Evolutionary conservation across 2,329 filamentous ascomycete genomes (phyloP), one percentile per base, ranked within the genome.

Genomic region (Drechslera avenae): DNA sequence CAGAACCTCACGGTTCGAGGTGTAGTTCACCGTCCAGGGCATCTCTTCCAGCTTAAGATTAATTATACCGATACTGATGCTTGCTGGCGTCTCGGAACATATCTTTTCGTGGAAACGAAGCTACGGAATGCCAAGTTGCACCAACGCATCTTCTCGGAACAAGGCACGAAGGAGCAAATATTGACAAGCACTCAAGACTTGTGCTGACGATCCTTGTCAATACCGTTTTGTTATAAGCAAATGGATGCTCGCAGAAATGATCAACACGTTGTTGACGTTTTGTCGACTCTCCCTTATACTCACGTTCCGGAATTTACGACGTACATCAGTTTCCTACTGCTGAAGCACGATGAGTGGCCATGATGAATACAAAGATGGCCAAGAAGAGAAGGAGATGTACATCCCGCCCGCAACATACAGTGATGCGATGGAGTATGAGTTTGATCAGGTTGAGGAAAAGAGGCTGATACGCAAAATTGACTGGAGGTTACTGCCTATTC

Each of bases 401-500:
- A 46, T 47, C 16, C 31, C 48, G 2, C 33, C 49, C n/a, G 14
- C 28, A 2, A 21, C 39, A 7, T 30, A 32, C 31, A 44, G 34
- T 35, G 32, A 30, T 23, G 41, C 19, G 5, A 19, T 33, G 4
- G 54, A 57, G 4, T 59, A 57, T 34, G 50, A 48, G 9, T 50
- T 46, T 23, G 57, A 58, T 23, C 51, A 54, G 10, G 46, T 62
- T 17, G 56, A 62, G 6, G 57, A 63, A 40, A 64, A 60, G 48
- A 54, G 50, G 18, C 18, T 68, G 8, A 21, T 65, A n/a, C 64
- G 64, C 6, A 69, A 67, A 14, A 53, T 74, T 19, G 75, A 76
- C 50, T 62, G 66, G 50, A 67, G 73, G 19, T 63, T 76, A 1
- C 62, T 77, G 5, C 73, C 73, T 5, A 75, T 76, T 5, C 56